Base-by-base conservation (phyloP, 768 basidiomycete genomes). In the Suillus hirtellus region DNA sequence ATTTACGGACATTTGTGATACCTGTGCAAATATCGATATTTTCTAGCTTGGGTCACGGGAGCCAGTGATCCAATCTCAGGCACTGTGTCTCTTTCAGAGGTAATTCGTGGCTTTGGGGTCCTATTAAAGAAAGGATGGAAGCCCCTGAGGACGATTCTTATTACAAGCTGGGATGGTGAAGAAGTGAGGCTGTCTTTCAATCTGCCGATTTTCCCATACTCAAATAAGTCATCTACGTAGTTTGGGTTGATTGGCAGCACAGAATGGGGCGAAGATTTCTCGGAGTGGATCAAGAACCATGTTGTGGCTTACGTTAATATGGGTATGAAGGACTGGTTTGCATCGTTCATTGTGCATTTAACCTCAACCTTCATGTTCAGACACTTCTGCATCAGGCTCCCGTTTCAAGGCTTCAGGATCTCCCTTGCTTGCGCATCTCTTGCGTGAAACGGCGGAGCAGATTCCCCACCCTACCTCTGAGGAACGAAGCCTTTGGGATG, bases 31-130 rank as follows among this genome's bases (percentile, higher is more conserved):
- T 31, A 53, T 47, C 31, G 46, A 19, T 19, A 19, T 47, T 24
- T 62, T 37, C 8, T 31, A 68, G 67, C 71, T 27, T 72, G 67
- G 67, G 73, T 72, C 53, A 31, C 94, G 68, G 95, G 95, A 24
- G 92, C 90, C 1, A 82, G 83, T 14, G 92, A 94, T 72, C 92
- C 92, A 0, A 84, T 81, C 4, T 92, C 90, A 46, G 95, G 95
- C 1, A 93, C 92, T 1, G 90, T 88, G 0, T 84, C 89, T 10
- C 77, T 92, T 6, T 85, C 88, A 67, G 93, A 97, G 72, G 80
- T 93, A 34, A 80, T 95, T 61, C 84, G 86, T 34, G 92, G 89
- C 19, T 84, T 92, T 63, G 93, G 92, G 21, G 78, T 76, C 4
- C 78, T 96, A 1, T 75, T 91, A 15, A 77, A 78, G 72, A 78